These are phyloP conservation scores for Helotiales sp. DNA, from an alignment of 2,329 filamentous ascomycete species.

Conservation along the genomic window DNA sequence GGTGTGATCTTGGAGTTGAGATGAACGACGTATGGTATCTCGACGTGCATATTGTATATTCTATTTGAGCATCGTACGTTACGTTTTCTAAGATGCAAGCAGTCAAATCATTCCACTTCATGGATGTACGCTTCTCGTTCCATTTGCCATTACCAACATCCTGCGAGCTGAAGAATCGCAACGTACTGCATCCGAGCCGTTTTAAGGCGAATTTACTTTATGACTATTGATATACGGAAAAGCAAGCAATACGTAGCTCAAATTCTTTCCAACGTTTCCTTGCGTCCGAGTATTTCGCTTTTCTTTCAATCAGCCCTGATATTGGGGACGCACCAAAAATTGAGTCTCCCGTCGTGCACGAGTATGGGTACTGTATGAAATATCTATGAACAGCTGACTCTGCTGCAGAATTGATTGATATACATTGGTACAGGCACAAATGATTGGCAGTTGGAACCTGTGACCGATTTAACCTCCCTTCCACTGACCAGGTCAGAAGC, in stretches of 20 bases:
- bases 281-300: not conserved
- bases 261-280: no score
- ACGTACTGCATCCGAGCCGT: not conserved
- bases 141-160: no score
- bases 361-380: not conserved
- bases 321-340: not conserved
- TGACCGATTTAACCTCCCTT: not conserved
- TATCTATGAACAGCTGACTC: slow-evolving; percentile 4
- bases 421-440: slow-evolving; percentile 8
- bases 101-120: no score
- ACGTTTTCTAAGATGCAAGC: no score
- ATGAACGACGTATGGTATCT: not conserved
- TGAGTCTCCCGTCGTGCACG: not conserved
- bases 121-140: no score
- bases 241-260: slow-evolving; percentile 14
- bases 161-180: not conserved
- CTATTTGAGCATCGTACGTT: no score
- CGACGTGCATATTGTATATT: no score
- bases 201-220: not conserved
- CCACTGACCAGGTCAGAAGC: not conserved
- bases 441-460: slow-evolving; percentile 1
- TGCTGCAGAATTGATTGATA: slow-evolving; percentile 18
- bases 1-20: not conserved
- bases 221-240: slow-evolving; percentile 9
- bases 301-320: not conserved